Conservation (phyloP, 2,329 filamentous ascomycete species). For the Grosmannia clavigera region DNA sequence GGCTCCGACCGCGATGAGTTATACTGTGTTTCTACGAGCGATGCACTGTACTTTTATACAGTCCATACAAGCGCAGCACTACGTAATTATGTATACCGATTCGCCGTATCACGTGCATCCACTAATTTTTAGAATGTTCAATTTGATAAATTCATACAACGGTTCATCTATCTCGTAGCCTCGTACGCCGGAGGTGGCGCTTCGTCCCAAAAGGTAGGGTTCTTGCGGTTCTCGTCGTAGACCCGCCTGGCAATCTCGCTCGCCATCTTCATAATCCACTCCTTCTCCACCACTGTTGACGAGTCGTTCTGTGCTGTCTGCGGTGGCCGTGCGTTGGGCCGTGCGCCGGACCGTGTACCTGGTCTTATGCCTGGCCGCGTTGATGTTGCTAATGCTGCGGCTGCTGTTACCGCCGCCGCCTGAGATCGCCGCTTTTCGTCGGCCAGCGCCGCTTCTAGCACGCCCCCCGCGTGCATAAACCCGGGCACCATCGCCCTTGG, state of each 20-base stretch:
- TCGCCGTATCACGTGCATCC: neutral
- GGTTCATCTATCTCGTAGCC: conserved; percentile 10
- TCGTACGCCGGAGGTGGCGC: conserved; percentile 51
- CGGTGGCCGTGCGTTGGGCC: neutral
- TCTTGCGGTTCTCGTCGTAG: conserved; percentile 66
- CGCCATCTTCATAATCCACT: conserved; percentile 88
- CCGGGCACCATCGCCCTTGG: neutral
- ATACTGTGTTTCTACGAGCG: no score
- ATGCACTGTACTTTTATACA: no score
- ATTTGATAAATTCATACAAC: neutral
- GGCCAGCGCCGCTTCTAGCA: neutral
- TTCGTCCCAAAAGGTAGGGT: conserved; percentile 40
- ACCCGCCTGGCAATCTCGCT: conserved; percentile 80
- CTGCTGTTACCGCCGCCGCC: neutral
- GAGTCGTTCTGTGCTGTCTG: conserved; percentile 24
- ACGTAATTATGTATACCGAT: no score
- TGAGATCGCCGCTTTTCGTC: neutral
- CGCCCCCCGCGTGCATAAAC: neutral
- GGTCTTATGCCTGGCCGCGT: neutral
- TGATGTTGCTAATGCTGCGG: neutral
- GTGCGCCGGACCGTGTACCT: neutral
- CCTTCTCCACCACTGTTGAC: conserved; percentile 59
- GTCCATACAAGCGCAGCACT: no score
- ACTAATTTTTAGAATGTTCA: neutral
- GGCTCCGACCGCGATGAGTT: no score